Conservation (phyloP, 140 eudicot genomes). For the Bidens hawaiensis region DNA sequence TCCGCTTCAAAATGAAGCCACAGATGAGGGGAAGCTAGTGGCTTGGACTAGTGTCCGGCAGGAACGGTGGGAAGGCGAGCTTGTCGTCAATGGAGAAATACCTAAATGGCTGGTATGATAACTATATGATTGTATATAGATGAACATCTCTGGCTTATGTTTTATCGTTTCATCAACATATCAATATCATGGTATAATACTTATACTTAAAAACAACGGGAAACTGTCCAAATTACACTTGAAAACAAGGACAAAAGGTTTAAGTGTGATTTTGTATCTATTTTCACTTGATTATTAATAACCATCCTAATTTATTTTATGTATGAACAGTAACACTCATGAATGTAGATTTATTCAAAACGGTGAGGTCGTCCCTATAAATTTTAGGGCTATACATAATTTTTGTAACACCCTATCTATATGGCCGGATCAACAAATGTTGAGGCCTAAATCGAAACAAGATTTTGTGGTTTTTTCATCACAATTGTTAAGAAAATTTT, state of each 20-base stretch:
- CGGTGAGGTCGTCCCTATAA: too few species aligned
- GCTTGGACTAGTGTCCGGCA: conserved; percentile 92
- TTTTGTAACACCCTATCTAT: too few species aligned
- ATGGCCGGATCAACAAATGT: too few species aligned
- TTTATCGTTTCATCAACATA: neutral
- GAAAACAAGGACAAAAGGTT: neutral
- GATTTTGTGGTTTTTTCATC: too few species aligned
- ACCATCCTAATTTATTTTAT: neutral
- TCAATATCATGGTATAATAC: neutral
- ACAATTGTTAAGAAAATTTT: too few species aligned
- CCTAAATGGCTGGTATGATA: conserved; percentile 83
- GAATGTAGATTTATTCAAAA: too few species aligned
- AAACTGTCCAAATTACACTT: neutral
- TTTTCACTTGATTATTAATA: neutral
- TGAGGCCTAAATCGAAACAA: too few species aligned
- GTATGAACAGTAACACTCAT: too few species aligned
- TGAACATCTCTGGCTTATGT: neutral
- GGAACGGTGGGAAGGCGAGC: conserved; percentile 97
- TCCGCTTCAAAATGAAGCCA: conserved; percentile 12
- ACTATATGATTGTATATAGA: too few species aligned
- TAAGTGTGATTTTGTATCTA: neutral
- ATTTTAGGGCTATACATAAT: too few species aligned
- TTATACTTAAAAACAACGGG: neutral
- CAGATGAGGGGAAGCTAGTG: conserved; percentile 37
- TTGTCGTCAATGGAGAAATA: conserved; percentile 71